Evolutionary conservation across 768 basidiomycete species (phyloP), one percentile per base, ranked within the genome.

Genomic region (Naganishia randhawae): DNA sequence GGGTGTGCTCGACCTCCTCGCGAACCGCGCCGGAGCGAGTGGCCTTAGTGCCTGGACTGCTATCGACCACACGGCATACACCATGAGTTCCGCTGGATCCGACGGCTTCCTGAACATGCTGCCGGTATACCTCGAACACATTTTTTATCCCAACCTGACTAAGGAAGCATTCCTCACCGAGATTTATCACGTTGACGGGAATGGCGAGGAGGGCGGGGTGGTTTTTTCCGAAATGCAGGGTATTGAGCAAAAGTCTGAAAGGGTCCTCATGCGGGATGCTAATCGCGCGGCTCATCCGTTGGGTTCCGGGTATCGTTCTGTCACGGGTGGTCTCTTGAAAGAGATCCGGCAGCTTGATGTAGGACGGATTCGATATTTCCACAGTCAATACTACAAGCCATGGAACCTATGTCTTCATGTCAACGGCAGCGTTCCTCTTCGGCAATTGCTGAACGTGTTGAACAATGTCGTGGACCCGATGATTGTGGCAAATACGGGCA

Each of bases 241-340:
- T 17, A 85, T 95, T 52, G 89, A 98, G 82, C 97, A 98, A 75
- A 42, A 29, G 19, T 50, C 50, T 22, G 48, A n/a, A 10, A 1
- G 63, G 22, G 45, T 50, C 13, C 22, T 63, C 1, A 41, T 63
- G 22, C 22, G 63, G 16, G 74, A 94, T 91, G 35, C 82, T 86
- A 92, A 96, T 76, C 86, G 88, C 31, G 78, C 88, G n/a, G 73
- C 92, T 39, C 91, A 96, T 74, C 89, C 90, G 32, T 80, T 84
- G 41, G 86, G 84, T 22, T 97, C 90, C 76, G 96, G 87, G 6
- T 96, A 98, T 76, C 85, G 94, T 31, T 94, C 92, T 72, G 96
- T 98, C 83, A 98, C 94, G 0, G 96, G 96, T 22, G 96, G 96
- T 32, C 81, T 98, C 35, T 92, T 97, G 91, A 87, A 90, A 69